Evolutionary conservation across 2,329 filamentous ascomycete genomes (phyloP), one percentile per base, ranked within the genome.

Genomic region (Monilinia aucupariae): DNA sequence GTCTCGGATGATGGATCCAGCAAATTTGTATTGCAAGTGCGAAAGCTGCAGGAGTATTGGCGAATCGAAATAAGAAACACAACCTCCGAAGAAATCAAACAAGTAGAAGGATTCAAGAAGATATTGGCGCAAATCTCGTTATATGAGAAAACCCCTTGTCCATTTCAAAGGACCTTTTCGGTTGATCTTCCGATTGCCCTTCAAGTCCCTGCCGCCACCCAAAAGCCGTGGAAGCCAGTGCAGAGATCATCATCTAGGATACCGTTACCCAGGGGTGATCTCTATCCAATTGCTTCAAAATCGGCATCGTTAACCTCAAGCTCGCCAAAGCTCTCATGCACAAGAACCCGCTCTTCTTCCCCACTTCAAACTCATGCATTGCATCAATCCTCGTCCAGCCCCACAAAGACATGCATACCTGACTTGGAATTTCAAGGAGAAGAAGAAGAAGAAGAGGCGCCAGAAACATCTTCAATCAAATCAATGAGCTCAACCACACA

Each of bases 141-240:
- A 67, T 96, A 94, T 71, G 92, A 97, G 75, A 90, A 90, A 71
- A 96, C 92, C 0, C 83, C 86, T 51, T 96, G 92, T 74, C 92
- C 92, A 0, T 96, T 97, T 74, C 82, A 87, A 70, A 82, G 91
- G 64, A 82, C 83, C 3, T 96, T 96, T 69, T 87, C 85, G 0
- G 85, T 93, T 13, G 82, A 88, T 58, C 77, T 94, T 22, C 90
- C 90, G 0, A 85, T 90, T 69, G 80, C 82, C 63, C 86, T 87
- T 13, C 80, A 83, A 68, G 84, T 83, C 0, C 88, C 87, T 1
- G 78, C 84, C 59, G 78, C 84, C 59, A 86, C 81, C 71, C 88
- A 86, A 76, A 84, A 81, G 67, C 86, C 88, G 17, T 91, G 88
- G 85, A 86, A 81, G 34, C 85, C 87, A 1, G 81, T 71, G 8